Evolutionary conservation across 331 rosid genomes (phyloP).

Genomic region (Malus hybrid): DNA sequence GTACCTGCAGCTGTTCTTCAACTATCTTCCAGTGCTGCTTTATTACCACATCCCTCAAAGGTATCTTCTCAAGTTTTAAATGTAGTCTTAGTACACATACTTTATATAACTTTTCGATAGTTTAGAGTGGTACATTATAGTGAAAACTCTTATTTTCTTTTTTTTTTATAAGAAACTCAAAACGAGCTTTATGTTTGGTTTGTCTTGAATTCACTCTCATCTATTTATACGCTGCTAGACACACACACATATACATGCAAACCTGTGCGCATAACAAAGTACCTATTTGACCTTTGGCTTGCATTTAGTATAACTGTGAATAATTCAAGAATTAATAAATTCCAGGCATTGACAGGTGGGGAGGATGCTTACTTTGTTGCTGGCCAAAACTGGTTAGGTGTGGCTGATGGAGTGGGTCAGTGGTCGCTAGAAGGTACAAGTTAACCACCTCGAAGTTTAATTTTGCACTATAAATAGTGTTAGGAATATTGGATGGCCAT

Average conservation of each 20-base stretch:
- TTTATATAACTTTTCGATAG: neutral
- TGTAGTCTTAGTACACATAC: neutral
- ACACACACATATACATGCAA: neutral
- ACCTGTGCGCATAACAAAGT: neutral
- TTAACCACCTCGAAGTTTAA: neutral
- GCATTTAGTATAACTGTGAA: conserved; percentile 13
- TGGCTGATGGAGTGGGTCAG: conserved; percentile 74
- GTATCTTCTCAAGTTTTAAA: conserved; percentile 24
- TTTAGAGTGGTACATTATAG: neutral
- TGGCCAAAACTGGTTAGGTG: conserved; percentile 55
- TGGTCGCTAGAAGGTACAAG: conserved; percentile 71
- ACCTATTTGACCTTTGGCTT: neutral
- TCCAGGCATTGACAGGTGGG: conserved; percentile 65
- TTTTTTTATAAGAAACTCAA: no score
- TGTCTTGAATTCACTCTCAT: neutral
- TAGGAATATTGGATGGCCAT: neutral
- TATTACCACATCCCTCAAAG: conserved; percentile 64
- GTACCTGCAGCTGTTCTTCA: conserved; percentile 16
- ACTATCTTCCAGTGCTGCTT: conserved; percentile 48
- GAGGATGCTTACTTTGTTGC: conserved; percentile 66
- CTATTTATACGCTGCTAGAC: neutral
- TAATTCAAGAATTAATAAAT: conserved; percentile 42
- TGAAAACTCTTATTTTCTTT: no score
- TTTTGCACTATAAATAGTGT: neutral
- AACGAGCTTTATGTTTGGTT: neutral